Evolutionary conservation across 345 rosid genomes (phyloP).

Genomic region (Lenwebbia sp.): DNA sequence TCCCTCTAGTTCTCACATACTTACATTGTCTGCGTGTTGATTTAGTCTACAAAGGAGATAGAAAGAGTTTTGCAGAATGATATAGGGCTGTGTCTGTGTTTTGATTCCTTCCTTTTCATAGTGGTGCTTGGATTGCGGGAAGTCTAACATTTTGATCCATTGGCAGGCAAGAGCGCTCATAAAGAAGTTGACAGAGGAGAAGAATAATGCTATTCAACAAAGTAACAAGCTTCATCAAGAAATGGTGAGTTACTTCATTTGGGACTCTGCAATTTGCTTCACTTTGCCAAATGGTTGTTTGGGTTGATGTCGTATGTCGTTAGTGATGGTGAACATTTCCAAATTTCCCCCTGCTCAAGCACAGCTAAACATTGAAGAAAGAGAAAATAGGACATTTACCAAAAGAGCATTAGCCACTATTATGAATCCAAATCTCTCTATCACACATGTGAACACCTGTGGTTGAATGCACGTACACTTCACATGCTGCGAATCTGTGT

Average conservation of each 20-base stretch:
- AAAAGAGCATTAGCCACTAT: background rate
- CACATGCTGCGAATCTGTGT: background rate
- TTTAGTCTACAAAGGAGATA: background rate
- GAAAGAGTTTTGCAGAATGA: background rate
- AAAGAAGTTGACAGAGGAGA: conserved; percentile 55
- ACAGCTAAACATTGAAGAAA: background rate
- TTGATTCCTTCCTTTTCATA: background rate
- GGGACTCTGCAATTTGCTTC: background rate
- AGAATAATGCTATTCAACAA: conserved; percentile 43
- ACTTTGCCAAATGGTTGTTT: background rate
- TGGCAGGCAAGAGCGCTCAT: conserved; percentile 45
- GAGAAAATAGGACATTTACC: background rate
- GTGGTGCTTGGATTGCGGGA: background rate
- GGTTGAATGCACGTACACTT: background rate
- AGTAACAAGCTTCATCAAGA: conserved; percentile 54
- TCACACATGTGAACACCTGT: background rate
- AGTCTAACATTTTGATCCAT: background rate
- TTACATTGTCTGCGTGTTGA: background rate
- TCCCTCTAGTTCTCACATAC: background rate
- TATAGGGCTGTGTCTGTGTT: background rate
- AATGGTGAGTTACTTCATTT: conserved; percentile 32
- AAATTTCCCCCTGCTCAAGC: background rate
- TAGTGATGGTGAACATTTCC: background rate
- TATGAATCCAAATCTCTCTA: background rate
- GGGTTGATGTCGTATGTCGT: background rate